These are phyloP conservation scores for Microstroma glucosiphilum DNA, from an alignment of 1,284 basidiomycete species.

Conservation along the genomic window DNA sequence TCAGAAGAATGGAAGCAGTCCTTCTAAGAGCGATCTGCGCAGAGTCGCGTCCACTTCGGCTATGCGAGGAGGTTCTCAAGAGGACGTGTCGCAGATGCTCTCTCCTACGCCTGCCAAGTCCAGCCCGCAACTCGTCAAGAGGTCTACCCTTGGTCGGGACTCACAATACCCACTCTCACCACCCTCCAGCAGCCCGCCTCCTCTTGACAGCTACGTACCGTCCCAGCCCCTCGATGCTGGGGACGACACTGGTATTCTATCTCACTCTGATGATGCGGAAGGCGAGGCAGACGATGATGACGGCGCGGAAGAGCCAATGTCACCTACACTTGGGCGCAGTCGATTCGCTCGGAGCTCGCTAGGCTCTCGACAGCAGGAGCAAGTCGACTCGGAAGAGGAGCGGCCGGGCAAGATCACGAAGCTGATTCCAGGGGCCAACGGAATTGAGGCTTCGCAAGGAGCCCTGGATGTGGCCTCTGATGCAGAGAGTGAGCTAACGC, in stretches of 20 bases:
- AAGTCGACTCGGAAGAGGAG: too few relatives aligned
- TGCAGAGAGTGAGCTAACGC: slow-evolving; percentile 4
- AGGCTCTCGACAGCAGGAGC: too few relatives aligned
- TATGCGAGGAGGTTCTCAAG: background rate
- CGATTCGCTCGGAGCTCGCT: background rate
- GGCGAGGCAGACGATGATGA: background rate
- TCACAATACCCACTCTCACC: background rate
- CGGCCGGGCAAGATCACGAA: too few relatives aligned
- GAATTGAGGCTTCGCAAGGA: background rate
- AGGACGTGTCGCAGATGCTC: slow-evolving; percentile 3
- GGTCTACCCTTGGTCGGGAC: background rate
- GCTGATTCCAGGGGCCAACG: too few relatives aligned
- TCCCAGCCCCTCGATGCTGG: background rate
- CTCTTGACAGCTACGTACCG: background rate
- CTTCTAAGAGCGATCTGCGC: background rate
- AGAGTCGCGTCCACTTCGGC: too few relatives aligned
- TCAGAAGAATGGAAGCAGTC: background rate
- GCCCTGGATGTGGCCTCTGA: background rate
- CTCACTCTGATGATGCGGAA: too few relatives aligned
- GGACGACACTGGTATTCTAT: too few relatives aligned
- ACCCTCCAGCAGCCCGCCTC: background rate
- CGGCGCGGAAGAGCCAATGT: slow-evolving; percentile 4
- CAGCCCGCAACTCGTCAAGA: background rate
- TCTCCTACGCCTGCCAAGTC: background rate
- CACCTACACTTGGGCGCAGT: background rate